Conservation (phyloP, 2,329 filamentous ascomycete species). For the Cladorrhinum sp. region DNA sequence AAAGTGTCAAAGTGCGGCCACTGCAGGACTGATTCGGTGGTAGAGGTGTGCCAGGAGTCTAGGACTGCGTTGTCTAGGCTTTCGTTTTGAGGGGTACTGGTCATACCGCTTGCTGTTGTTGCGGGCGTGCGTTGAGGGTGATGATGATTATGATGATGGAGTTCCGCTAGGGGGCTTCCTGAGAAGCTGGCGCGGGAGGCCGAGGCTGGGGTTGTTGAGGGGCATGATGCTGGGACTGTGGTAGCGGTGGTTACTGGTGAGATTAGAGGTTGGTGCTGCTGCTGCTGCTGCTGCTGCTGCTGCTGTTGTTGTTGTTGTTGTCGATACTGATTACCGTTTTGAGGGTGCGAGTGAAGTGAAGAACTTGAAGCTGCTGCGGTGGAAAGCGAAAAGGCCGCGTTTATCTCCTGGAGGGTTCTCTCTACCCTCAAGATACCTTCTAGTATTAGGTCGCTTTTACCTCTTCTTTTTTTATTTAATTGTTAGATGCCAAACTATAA, state of each 20-base stretch:
- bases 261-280: background rate
- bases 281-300: background rate
- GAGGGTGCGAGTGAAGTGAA: too few species aligned
- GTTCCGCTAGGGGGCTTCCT: constrained; percentile 18
- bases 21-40: constrained; percentile 49
- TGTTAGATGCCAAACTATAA: too few species aligned
- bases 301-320: background rate
- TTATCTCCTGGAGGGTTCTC: constrained; percentile 44
- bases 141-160: constrained; percentile 4
- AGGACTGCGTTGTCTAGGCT: constrained; percentile 47
- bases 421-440: constrained; percentile 50
- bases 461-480: constrained; percentile 34
- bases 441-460: constrained; percentile 51
- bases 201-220: too few species aligned
- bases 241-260: background rate
- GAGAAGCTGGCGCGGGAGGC: constrained; percentile 22
- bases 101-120: background rate
- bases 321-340: background rate
- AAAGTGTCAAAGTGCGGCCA: constrained; percentile 50
- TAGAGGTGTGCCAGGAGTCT: constrained; percentile 49
- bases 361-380: too few species aligned
- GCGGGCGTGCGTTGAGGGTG: background rate
- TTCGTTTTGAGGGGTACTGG: constrained; percentile 2
- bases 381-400: constrained; percentile 25
- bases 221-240: background rate